Conservation (phyloP, 2,329 filamentous ascomycete genomes). For the Aspergillus ustus region DNA sequence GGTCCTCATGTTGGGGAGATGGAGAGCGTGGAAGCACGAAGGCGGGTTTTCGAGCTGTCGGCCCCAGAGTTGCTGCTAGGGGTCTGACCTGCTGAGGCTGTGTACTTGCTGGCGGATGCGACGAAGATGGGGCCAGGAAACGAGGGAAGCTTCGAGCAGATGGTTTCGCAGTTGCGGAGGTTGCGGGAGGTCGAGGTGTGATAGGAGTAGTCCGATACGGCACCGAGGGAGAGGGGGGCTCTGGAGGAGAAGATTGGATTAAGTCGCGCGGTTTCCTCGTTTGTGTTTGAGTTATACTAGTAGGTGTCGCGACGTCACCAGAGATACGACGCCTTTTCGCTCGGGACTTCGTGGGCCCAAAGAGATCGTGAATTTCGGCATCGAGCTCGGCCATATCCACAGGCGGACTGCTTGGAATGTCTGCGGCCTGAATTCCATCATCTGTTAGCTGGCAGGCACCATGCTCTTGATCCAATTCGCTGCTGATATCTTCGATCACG, state of each 20-base stretch:
- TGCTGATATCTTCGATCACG: constrained; percentile 35
- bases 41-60: constrained; percentile 33
- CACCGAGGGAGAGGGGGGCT: constrained; percentile 9
- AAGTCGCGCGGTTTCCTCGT: constrained; percentile 20
- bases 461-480: constrained; percentile 14
- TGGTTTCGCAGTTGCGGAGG: constrained; percentile 26
- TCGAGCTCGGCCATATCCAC: constrained; percentile 22
- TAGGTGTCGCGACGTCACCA: constrained; percentile 11
- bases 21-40: constrained; percentile 46
- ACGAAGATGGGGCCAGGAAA: constrained; percentile 35
- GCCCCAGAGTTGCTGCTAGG: constrained; percentile 13
- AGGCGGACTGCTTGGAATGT: constrained; percentile 25
- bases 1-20: constrained; percentile 30
- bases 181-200: constrained; percentile 19
- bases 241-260: constrained; percentile 29
- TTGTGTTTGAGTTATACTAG: constrained; percentile 4
- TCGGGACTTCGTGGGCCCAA: constrained; percentile 30
- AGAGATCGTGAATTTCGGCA: constrained; percentile 36
- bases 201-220: constrained; percentile 16
- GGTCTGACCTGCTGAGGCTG: constrained; percentile 19
- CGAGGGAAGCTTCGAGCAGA: constrained; percentile 32
- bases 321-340: constrained; percentile 41
- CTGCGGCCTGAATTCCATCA: constrained; percentile 13
- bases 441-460: neutral
- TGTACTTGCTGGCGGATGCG: constrained; percentile 27